Base-by-base conservation (phyloP, 768 basidiomycete genomes). In the Hortiboletus campestris region DNA sequence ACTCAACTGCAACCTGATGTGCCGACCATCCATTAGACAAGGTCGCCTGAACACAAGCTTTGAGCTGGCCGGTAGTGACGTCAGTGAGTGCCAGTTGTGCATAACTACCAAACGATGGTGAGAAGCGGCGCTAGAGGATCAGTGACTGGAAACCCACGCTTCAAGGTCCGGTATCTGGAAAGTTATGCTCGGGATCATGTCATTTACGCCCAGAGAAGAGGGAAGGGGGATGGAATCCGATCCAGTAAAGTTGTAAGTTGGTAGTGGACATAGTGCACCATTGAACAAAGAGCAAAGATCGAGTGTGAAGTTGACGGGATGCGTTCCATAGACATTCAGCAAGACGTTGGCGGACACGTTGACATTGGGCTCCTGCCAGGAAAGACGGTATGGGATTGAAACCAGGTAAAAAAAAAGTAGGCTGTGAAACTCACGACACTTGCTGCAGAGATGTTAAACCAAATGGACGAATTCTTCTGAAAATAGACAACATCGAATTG, bases 151-250 rank as follows among this genome's bases (percentile, higher is more conserved):
- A 52, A 62, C 69, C 62, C 52, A 70, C 17, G 90, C 94, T 68
- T 98, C 94, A 6, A 98, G 78, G 72, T 99, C 91, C 6, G 96
- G 96, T 36, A 99, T 88, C 40, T 78, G 74, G 70, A 85, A 99
- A 0, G 91, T 93, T 49, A 96, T 90, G 20, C 71, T 70, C 0
- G 94, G 94, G n/a, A 95, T 78, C 55, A 74, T 71, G 36, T 76
- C 71, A 20, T 77, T 64, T 40, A 91, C 75, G 40, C 80, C 78
- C 43, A 88, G 69, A 22, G 83, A 81, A 31, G 78, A 65, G 0
- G 89, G 88, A 0, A 93, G 75, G 4, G 80, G 73, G 49, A 93
- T 72, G 4, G 85, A 80, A 65, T 88, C 86, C 6, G 85, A 80
- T 45, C 93, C 94, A n/a, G 84, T 86, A 66, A 97, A 95, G 65